These are phyloP conservation scores for Saccharum hybrid DNA, from an alignment of 202 grass and related monocot species.

Conservation along the genomic window DNA sequence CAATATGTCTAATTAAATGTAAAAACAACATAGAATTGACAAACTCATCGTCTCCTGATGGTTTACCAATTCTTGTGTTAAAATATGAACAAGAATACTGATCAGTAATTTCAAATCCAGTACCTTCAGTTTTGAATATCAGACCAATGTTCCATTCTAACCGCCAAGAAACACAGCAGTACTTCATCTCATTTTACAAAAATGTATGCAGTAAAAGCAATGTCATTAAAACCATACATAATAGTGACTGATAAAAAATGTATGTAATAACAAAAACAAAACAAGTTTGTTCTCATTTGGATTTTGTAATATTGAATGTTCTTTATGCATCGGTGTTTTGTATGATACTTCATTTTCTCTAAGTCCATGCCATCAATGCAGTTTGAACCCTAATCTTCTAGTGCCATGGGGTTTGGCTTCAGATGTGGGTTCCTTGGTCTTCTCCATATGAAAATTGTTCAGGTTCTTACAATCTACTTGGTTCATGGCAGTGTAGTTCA, in stretches of 20 bases:
- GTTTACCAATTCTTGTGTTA: conserved; percentile 25
- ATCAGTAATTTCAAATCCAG: not conserved
- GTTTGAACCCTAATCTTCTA: conserved; percentile 96
- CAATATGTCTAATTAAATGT: not conserved
- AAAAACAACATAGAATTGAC: not conserved
- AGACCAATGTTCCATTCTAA: conserved; percentile 19
- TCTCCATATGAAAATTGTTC: conserved; percentile 99
- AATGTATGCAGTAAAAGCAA: conserved; percentile 22
- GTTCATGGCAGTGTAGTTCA: conserved; percentile 39
- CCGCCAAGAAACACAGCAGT: not conserved
- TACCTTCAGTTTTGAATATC: conserved; percentile 31
- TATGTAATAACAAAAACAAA: not conserved
- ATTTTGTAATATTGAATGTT: conserved; percentile 34
- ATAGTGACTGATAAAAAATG: not conserved
- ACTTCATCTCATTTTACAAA: conserved; percentile 24
- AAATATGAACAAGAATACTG: conserved; percentile 7
- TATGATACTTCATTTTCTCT: conserved; percentile 33
- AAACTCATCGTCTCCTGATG: conserved; percentile 14
- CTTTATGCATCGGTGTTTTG: conserved; percentile 27
- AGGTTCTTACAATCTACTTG: conserved; percentile 61
- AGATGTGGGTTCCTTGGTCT: conserved; percentile 95
- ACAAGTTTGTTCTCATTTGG: conserved; percentile 10
- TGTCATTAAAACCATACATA: conserved; percentile 10
- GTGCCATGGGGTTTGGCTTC: conserved; percentile 98
- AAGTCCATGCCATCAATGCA: conserved; percentile 44